Conservation (phyloP, 768 basidiomycete species). For the Suillus lakei region DNA sequence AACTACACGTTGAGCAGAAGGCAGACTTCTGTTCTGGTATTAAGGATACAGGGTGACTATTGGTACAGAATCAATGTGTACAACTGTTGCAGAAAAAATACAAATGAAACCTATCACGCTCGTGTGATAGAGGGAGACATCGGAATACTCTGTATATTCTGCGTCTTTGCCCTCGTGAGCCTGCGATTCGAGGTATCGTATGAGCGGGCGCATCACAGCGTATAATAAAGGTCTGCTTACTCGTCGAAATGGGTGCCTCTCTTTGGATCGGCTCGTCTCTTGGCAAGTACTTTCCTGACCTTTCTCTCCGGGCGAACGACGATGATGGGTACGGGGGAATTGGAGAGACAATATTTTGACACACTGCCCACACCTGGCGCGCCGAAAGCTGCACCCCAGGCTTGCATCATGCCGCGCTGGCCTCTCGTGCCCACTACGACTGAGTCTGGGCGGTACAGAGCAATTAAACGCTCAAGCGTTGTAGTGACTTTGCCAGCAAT, state of each 20-base stretch:
- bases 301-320: conserved; percentile 92
- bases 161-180: conserved; percentile 16
- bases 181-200: conserved; percentile 15
- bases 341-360: conserved; percentile 79
- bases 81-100: not conserved
- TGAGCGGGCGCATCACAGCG: not conserved
- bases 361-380: conserved; percentile 67
- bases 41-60: not conserved
- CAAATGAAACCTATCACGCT: conserved; percentile 14
- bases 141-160: conserved; percentile 18
- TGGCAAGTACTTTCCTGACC: conserved; percentile 82
- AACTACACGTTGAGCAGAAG: not conserved
- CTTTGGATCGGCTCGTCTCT: conserved; percentile 88
- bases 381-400: conserved; percentile 54
- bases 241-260: conserved; percentile 83
- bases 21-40: not conserved
- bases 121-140: conserved; percentile 18
- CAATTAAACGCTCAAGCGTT: conserved; percentile 90
- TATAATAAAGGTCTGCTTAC: conserved; percentile 36
- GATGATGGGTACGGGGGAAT: conserved; percentile 94
- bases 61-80: not conserved
- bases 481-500: conserved; percentile 90
- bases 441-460: conserved; percentile 89
- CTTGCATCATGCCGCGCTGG: conserved; percentile 56
- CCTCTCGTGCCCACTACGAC: conserved; percentile 94